Evolutionary conservation across 495 filamentous ascomycete species (phyloP), one percentile per base, ranked within the genome.

Genomic region (Ascobolus immersus): DNA sequence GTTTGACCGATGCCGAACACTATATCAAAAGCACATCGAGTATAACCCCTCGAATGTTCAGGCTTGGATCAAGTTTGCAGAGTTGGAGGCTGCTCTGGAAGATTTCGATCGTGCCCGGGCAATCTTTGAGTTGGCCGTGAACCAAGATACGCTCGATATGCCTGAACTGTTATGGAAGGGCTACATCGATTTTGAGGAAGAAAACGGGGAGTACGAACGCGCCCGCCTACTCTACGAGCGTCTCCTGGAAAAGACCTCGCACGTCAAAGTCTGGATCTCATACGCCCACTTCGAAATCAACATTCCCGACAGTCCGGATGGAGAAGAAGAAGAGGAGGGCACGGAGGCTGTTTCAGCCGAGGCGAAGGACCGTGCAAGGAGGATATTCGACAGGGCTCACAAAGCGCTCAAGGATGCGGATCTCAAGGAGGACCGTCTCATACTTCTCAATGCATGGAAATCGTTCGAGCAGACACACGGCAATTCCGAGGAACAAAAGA

Each of bases 261-360:
- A 96, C 47, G 78, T 92, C 59, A 93, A 93, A 62, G 86, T 96
- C 33, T 96, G 86, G 86, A 91, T 81, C 57, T 75, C 70, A 49
- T 96, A 84, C 54, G 89, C 86, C 10, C 77, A 81, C 45, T 94
- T 94, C 52, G 86, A 96, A 53, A 77, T 93, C 58, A 82, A 84
- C 44, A 65, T 82, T 0, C 65, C 68, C 17, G 67, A 74, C 10
- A 69, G 68, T 24, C 77, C 73, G 20, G 67, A 65, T 13, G 62
- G 62, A 13, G 67, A 70, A 23, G 62, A 61, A 3, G 57, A 55
- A 2, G 66, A 63, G 18, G 58, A 60, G 4, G 57, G 52, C 17
- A 70, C 76, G 44, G 56, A 62, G 35, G 69, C 71, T 3, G 60
- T 91, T 43, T 79, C 71, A 55, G 77, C 89, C 20, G 71, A 68